Evolutionary conservation across 1,284 basidiomycete species (phyloP), one percentile per base, ranked within the genome.

Genomic region (Vanrija sp.): DNA sequence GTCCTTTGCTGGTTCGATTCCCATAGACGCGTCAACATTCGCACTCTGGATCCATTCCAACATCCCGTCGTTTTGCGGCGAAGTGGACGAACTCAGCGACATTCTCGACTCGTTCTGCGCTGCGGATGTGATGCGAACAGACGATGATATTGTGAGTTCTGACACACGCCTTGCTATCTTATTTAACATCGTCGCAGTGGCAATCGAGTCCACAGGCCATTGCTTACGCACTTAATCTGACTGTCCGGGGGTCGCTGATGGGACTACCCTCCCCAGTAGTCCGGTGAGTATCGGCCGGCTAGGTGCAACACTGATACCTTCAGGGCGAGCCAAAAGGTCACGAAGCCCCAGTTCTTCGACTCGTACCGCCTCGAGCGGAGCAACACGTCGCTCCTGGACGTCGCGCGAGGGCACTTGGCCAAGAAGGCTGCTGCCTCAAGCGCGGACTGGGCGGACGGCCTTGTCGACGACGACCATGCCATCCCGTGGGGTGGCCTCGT

Each of bases 21-120:
- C 94, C 0, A 86, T 98, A 42, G 94, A 98, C 71, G 84, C 89
- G 0, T 88, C 88, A 1, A 79, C 96, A 2, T 88, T 95, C 58
- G 85, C 86, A 7, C 77, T 95, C 4, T 99, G 97, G 72, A 80
- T 95, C 3, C 93, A 98, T 61, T 92, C 98, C 68, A 98, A 97
- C 69, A 89, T 93, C 59, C 82, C 86, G 0, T 84, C 85, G 49
- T 98, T 91, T 69, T 91, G 87, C 65, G 76, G 81, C 38, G 83
- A 86, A 23, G 71, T 95, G 0, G 89, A 94, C 4, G 80, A 98
- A 56, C 86, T 85, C 57, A 81, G 82, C 3, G 80, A 78, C 0
- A 75, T 92, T 2, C 77, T 85, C 19, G 93, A 97, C 27, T 84
- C 84, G 68, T 75, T 98, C 50, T 94, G 91, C 62, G 84, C 82